These are phyloP conservation scores for Saccharata proteae DNA, from an alignment of 2,329 filamentous ascomycete species.

Conservation along the genomic window DNA sequence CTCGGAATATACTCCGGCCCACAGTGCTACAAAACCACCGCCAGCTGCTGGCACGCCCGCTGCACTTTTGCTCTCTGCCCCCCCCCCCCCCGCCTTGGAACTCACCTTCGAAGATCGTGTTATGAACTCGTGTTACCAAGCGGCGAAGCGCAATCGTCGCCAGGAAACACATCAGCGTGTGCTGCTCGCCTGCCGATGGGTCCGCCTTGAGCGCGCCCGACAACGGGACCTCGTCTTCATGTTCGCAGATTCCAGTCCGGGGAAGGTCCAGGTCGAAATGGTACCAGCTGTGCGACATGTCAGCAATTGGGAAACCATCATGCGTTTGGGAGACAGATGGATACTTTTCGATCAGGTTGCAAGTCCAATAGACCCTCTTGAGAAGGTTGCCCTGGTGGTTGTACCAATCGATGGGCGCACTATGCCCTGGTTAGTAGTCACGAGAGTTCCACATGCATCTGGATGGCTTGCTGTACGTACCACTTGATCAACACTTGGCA, in stretches of 20 bases:
- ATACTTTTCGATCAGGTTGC: slow-evolving; percentile 44
- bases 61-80: too few relatives aligned
- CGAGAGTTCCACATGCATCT: too few relatives aligned
- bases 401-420: slow-evolving; percentile 31
- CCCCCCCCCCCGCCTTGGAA: too few relatives aligned
- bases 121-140: slow-evolving; percentile 42
- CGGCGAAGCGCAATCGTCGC: slow-evolving; percentile 47
- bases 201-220: slow-evolving; percentile 41
- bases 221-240: slow-evolving; percentile 43
- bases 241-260: slow-evolving; percentile 40
- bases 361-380: slow-evolving; percentile 45
- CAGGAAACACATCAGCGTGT: slow-evolving; percentile 45
- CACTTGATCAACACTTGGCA: slow-evolving; percentile 46
- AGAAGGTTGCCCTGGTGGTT: slow-evolving; percentile 39
- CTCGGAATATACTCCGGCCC: slow-evolving; percentile 10
- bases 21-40: too few relatives aligned
- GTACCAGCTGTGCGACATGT: slow-evolving; percentile 30
- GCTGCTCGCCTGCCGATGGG: slow-evolving; percentile 25
- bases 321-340: slow-evolving; percentile 10
- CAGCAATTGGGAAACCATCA: background rate
- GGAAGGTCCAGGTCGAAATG: slow-evolving; percentile 48
- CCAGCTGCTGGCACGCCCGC: too few relatives aligned
- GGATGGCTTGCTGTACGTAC: slow-evolving; percentile 22
- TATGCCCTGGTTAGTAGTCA: slow-evolving; percentile 1
- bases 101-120: slow-evolving; percentile 41